phyloP scores from a whole-genome alignment of 805 yeast genomes.

The Lipomyces orientalis region DNA sequence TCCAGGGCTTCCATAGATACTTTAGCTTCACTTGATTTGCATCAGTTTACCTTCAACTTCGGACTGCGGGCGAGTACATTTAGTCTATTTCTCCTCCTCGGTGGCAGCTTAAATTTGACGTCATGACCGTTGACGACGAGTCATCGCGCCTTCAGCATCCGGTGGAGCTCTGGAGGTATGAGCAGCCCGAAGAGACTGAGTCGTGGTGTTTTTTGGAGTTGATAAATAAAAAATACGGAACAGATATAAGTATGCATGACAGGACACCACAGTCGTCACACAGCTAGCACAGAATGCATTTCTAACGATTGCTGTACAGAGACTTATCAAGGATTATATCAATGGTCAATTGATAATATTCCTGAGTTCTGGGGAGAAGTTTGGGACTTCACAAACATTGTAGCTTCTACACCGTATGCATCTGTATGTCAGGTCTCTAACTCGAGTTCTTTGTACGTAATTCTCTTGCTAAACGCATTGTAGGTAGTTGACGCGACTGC shows the following conservation, averaged over 20 bases:
- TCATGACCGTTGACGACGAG: conserved; percentile 14
- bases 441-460: background rate
- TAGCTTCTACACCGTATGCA: conserved; percentile 15
- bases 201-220: conserved; percentile 19
- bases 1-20: too few relatives aligned
- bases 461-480: background rate
- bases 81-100: background rate
- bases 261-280: background rate
- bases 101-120: too few relatives aligned
- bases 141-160: conserved; percentile 16
- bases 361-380: conserved; percentile 36
- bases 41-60: too few relatives aligned
- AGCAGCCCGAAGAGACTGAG: conserved; percentile 21
- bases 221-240: conserved; percentile 19
- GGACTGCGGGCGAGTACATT: too few relatives aligned
- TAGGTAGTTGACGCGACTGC: conserved; percentile 25
- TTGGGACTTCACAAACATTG: conserved; percentile 37
- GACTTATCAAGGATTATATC: conserved; percentile 30
- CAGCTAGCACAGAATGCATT: background rate
- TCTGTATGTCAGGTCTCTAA: conserved; percentile 5
- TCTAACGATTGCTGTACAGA: conserved; percentile 6
- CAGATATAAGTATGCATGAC: conserved; percentile 19
- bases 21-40: too few relatives aligned
- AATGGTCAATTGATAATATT: conserved; percentile 35
- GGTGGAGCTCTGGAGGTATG: conserved; percentile 32